A percentile compares a stretch with the other conserved stretches of the same genome.
These are phyloP conservation scores for Alternaria tenuissima DNA, from an alignment of 2,329 filamentous ascomycete genomes.

Conservation along the genomic window DNA sequence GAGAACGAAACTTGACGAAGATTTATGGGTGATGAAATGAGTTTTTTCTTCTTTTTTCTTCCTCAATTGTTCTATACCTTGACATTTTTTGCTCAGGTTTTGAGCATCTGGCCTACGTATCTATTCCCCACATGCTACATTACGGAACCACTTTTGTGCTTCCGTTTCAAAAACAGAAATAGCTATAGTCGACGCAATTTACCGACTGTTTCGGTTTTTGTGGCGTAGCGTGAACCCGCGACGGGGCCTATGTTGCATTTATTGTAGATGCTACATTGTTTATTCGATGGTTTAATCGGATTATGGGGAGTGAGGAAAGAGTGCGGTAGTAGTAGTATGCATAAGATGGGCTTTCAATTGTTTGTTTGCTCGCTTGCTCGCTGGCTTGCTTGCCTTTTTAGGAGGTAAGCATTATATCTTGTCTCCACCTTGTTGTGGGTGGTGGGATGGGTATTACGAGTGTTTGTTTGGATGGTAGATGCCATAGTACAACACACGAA, in stretches of 20 bases:
- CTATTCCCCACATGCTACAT: background rate
- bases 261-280: background rate
- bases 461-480: too few species aligned
- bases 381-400: too few species aligned
- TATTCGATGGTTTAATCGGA: background rate
- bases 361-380: too few species aligned
- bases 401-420: too few species aligned
- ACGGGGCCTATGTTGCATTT: background rate
- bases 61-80: background rate
- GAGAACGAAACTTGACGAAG: conserved; percentile 23
- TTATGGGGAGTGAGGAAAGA: background rate
- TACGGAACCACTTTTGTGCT: too few species aligned
- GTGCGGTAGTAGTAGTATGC: too few species aligned
- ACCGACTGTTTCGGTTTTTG: background rate
- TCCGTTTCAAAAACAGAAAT: background rate
- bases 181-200: background rate
- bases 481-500: too few species aligned
- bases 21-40: background rate
- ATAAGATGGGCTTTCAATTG: too few species aligned
- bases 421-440: too few species aligned
- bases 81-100: background rate
- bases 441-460: too few species aligned
- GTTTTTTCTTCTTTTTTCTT: too few species aligned
- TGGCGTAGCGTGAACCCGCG: background rate
- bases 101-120: background rate